Conservation (phyloP, 2,329 filamentous ascomycete species). For the Alternaria ethzedia region DNA sequence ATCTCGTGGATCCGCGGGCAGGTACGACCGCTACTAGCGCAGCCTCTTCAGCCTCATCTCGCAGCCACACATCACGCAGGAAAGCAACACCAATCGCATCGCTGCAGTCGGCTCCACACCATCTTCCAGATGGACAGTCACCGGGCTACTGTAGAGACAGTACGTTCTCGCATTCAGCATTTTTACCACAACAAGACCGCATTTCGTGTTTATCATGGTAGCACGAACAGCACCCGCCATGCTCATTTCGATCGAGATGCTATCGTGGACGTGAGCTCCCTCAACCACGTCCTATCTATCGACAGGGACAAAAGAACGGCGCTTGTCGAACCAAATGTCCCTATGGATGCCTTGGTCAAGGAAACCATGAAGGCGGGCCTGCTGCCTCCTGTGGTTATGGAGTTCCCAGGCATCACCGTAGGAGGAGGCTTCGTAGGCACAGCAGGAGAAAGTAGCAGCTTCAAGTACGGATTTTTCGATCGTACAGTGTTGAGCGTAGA, state of each 20-base stretch:
- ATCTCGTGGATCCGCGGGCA: background rate
- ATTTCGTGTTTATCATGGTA: slow-evolving; percentile 69
- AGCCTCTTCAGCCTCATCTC: slow-evolving; percentile 5
- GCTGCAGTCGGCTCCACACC: background rate
- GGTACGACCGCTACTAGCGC: slow-evolving; percentile 6
- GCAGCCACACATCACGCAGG: slow-evolving; percentile 7
- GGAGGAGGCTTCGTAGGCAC: slow-evolving; percentile 72
- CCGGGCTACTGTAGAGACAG: slow-evolving; percentile 24
- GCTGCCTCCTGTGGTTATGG: slow-evolving; percentile 71
- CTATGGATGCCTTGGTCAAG: slow-evolving; percentile 69
- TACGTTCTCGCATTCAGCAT: slow-evolving; percentile 28
- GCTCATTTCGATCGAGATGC: slow-evolving; percentile 42
- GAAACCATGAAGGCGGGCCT: slow-evolving; percentile 62
- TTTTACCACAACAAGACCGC: slow-evolving; percentile 36
- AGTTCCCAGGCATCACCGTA: slow-evolving; percentile 73
- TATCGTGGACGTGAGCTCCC: slow-evolving; percentile 68
- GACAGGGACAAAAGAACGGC: slow-evolving; percentile 61
- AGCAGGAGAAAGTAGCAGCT: slow-evolving; percentile 71
- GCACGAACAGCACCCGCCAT: slow-evolving; percentile 75
- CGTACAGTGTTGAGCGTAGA: slow-evolving; percentile 67
- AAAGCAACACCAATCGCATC: background rate
- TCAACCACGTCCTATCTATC: slow-evolving; percentile 68
- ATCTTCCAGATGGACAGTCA: slow-evolving; percentile 29
- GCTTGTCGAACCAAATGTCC: slow-evolving; percentile 71
- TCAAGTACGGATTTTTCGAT: slow-evolving; percentile 71